Percentiles rank a stretch among this genome's conserved stretches.
These are phyloP conservation scores for Kodamaea alishanica DNA, from an alignment of 1,139 yeast species.

Conservation along the genomic window DNA sequence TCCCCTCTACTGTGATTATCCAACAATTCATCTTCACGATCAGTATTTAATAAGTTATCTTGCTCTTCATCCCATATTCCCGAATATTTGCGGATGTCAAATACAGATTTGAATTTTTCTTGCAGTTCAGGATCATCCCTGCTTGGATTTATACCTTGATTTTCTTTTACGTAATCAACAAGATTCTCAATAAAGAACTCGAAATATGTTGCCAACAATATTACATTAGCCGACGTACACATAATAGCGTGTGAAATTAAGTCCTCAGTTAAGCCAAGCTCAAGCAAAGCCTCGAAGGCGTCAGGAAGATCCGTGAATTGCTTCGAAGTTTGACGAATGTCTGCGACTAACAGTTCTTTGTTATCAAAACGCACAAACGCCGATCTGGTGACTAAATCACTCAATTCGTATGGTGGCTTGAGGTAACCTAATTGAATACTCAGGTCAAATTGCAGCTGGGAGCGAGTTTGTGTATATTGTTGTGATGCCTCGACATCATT, in stretches of 20 bases:
- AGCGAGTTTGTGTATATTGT: background rate
- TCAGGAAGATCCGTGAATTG: conserved; percentile 7
- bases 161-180: conserved; percentile 7
- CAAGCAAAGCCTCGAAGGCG: conserved; percentile 16
- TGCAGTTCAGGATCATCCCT: conserved; percentile 6
- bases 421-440: conserved; percentile 1
- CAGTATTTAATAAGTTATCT: conserved; percentile 20
- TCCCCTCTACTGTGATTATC: conserved; percentile 20
- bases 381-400: background rate
- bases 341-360: background rate
- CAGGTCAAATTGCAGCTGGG: conserved; percentile 1
- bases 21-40: conserved; percentile 15
- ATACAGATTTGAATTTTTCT: conserved; percentile 7
- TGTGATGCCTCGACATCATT: conserved; percentile 7
- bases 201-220: conserved; percentile 7
- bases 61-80: conserved; percentile 30
- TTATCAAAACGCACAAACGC: conserved; percentile 3
- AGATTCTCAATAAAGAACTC: conserved; percentile 6
- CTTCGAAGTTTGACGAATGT: conserved; percentile 1
- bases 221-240: conserved; percentile 23
- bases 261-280: conserved; percentile 24
- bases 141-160: background rate
- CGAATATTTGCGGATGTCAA: conserved; percentile 8
- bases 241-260: conserved; percentile 29
- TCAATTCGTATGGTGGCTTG: background rate